These are phyloP conservation scores for Phyllosticta citriasiana DNA, from an alignment of 2,329 filamentous ascomycete species.

Conservation along the genomic window DNA sequence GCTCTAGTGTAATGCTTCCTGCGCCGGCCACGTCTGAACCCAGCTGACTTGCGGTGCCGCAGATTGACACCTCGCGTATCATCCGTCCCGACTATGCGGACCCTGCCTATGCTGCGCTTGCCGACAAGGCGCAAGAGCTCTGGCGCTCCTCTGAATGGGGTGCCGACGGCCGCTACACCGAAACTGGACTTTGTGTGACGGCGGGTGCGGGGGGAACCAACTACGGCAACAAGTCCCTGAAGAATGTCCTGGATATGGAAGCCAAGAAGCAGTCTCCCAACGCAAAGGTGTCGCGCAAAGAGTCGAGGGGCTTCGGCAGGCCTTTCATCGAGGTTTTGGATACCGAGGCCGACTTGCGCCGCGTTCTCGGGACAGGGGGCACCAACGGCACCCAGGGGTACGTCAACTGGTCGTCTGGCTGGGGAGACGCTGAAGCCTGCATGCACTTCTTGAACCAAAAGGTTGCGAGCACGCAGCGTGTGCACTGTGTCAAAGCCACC, in stretches of 20 bases:
- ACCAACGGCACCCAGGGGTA: conserved; percentile 56
- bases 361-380: conserved; percentile 31
- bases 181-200: conserved; percentile 58
- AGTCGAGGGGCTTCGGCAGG: conserved; percentile 11
- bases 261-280: conserved; percentile 15
- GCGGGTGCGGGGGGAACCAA: conserved; percentile 40
- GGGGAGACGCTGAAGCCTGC: conserved; percentile 65
- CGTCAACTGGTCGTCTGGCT: conserved; percentile 63
- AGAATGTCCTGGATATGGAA: conserved; percentile 25
- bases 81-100: conserved; percentile 73
- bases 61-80: conserved; percentile 51
- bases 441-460: conserved; percentile 54
- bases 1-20: conserved; percentile 38
- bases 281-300: conserved; percentile 15
- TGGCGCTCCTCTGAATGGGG: conserved; percentile 56
- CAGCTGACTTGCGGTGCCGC: not conserved
- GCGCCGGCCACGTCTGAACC: not conserved
- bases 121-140: conserved; percentile 55
- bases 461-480: conserved; percentile 45
- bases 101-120: conserved; percentile 64
- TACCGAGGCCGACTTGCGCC: conserved; percentile 28
- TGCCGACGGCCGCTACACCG: conserved; percentile 56
- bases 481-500: conserved; percentile 42
- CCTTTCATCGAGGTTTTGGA: conserved; percentile 26
- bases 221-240: conserved; percentile 29